Percentiles rank a stretch among this genome's conserved stretches.
Conservation (phyloP, 1,139 yeast species). For the Sugiyamaella xylanicola region DNA sequence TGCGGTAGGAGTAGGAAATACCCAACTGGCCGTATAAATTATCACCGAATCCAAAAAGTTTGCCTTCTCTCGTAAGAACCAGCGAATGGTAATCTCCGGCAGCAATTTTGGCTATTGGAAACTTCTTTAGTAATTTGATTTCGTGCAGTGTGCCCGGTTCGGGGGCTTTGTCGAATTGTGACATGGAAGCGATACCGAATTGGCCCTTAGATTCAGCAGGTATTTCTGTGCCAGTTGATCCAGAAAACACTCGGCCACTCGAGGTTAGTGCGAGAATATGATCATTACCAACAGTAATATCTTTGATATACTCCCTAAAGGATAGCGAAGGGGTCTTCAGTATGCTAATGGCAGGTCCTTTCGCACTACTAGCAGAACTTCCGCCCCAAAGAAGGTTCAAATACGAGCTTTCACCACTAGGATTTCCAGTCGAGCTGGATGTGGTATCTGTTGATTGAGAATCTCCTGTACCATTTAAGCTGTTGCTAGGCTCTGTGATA, state of each 20-base stretch:
- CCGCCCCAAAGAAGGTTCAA: conserved; percentile 16
- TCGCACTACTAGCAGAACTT: conserved; percentile 24
- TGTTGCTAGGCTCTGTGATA: background rate
- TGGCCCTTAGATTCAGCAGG: conserved; percentile 64
- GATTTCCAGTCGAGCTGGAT: background rate
- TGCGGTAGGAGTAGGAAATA: conserved; percentile 62
- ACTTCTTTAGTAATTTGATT: conserved; percentile 38
- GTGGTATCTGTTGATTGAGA: background rate
- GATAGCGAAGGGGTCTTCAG: conserved; percentile 35
- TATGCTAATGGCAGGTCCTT: conserved; percentile 11
- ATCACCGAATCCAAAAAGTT: conserved; percentile 81
- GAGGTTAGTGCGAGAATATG: conserved; percentile 67
- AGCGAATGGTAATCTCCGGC: conserved; percentile 75
- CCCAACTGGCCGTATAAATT: conserved; percentile 85
- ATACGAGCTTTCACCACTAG: background rate
- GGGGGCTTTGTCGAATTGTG: conserved; percentile 62
- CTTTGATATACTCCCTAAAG: conserved; percentile 52
- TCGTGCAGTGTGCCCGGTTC: conserved; percentile 45
- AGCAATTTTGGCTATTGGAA: conserved; percentile 58
- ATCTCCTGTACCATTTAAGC: too few relatives aligned
- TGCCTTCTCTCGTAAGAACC: conserved; percentile 63
- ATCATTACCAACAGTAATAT: conserved; percentile 60
- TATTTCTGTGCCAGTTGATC: conserved; percentile 53
- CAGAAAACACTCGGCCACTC: conserved; percentile 64
- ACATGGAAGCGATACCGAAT: conserved; percentile 71